Percentiles rank a stretch among this genome's conserved stretches.
Conservation (phyloP, 2,329 filamentous ascomycete species). For the Sclerotinia borealis region DNA sequence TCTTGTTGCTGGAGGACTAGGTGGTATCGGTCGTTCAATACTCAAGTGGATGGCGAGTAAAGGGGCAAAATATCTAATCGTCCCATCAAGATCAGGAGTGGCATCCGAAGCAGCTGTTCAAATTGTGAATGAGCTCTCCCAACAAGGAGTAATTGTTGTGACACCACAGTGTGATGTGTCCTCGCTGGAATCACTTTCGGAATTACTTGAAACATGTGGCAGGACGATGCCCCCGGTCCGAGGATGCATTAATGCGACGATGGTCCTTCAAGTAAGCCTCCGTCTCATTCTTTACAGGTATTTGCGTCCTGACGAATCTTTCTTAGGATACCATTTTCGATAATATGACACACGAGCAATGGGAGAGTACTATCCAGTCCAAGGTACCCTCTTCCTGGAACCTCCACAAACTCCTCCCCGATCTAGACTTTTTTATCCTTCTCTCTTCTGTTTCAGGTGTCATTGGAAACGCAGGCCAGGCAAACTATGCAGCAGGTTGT, state of each 20-base stretch:
- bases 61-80: slow-evolving; percentile 27
- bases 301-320: background rate
- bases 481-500: too few species aligned
- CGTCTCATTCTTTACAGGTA: background rate
- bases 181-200: slow-evolving; percentile 25
- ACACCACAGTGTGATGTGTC: slow-evolving; percentile 45
- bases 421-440: too few species aligned
- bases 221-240: slow-evolving; percentile 29
- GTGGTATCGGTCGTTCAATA: slow-evolving; percentile 27
- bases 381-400: too few species aligned
- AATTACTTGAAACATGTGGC: background rate
- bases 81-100: slow-evolving; percentile 27
- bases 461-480: too few species aligned
- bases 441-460: too few species aligned
- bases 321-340: background rate
- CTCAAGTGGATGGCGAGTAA: background rate
- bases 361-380: too few species aligned
- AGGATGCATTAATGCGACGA: slow-evolving; percentile 41
- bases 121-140: slow-evolving; percentile 13
- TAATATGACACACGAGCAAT: background rate
- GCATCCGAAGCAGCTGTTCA: background rate
- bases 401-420: too few species aligned
- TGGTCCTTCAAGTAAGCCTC: slow-evolving; percentile 34
- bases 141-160: slow-evolving; percentile 36
- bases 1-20: slow-evolving; percentile 28